Conservation (phyloP, 2,329 filamentous ascomycete species). For the Ilyonectria sp. region DNA sequence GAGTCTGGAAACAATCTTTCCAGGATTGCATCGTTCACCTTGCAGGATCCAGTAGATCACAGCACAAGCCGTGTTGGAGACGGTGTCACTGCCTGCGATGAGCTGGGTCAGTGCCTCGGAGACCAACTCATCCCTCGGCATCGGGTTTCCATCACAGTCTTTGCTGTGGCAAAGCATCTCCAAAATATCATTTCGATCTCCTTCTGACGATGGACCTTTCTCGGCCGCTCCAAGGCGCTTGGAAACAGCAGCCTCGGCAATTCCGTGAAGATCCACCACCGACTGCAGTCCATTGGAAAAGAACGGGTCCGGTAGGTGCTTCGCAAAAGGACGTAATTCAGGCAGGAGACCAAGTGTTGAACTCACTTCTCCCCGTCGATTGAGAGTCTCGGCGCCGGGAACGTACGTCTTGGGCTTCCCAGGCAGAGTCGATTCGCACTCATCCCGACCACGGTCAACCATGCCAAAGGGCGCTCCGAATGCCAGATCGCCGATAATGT, state of each 20-base stretch:
- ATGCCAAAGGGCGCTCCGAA: constrained; percentile 36
- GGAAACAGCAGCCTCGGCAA: constrained; percentile 22
- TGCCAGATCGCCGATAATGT: constrained; percentile 35
- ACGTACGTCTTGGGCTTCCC: constrained; percentile 28
- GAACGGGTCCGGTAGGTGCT: constrained; percentile 32
- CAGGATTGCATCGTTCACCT: constrained; percentile 27
- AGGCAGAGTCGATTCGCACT: constrained; percentile 26
- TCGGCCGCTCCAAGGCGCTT: constrained; percentile 20
- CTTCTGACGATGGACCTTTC: not conserved
- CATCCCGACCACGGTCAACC: constrained; percentile 30
- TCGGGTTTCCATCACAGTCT: constrained; percentile 24
- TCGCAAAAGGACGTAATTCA: constrained; percentile 25
- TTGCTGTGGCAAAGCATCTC: constrained; percentile 28
- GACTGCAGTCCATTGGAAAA: constrained; percentile 33
- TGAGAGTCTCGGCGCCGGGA: constrained; percentile 31
- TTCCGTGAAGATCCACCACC: constrained; percentile 30
- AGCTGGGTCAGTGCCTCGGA: constrained; percentile 35
- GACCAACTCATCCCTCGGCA: constrained; percentile 28
- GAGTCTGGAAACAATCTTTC: constrained; percentile 20
- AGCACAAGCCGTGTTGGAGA: constrained; percentile 33
- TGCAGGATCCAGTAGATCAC: constrained; percentile 34
- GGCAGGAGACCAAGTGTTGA: constrained; percentile 31
- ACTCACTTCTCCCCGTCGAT: constrained; percentile 33
- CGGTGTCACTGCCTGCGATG: constrained; percentile 35
- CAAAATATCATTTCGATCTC: constrained; percentile 27